Conservation (phyloP, 306 rosid genomes). For the Cicer cuneatum region DNA sequence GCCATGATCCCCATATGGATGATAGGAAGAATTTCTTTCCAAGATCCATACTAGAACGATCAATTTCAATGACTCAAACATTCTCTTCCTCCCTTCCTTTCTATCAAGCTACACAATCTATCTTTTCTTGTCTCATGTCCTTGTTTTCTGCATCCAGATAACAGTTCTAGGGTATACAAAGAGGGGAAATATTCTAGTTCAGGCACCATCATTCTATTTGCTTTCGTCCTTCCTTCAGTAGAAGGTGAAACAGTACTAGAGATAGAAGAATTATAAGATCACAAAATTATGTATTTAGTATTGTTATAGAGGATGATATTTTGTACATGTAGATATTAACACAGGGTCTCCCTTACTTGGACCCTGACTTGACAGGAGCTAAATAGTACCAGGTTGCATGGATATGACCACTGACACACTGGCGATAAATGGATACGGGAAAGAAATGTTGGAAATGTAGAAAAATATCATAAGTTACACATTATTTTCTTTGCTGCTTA, state of each 20-base stretch:
- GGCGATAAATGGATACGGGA: slow-evolving; percentile 1
- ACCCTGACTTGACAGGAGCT: too few relatives aligned
- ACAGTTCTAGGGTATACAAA: too few relatives aligned
- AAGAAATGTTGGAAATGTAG: slow-evolving; percentile 8
- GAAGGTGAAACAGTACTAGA: background rate
- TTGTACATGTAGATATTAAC: too few relatives aligned
- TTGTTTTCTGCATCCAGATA: too few relatives aligned
- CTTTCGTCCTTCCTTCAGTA: background rate
- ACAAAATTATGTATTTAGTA: background rate
- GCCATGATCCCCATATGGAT: background rate
- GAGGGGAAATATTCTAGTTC: background rate
- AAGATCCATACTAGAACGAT: slow-evolving; percentile 11
- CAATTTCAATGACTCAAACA: background rate
- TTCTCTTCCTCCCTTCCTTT: background rate
- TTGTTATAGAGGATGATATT: too few relatives aligned
- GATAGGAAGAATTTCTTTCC: slow-evolving; percentile 4
- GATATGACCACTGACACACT: background rate
- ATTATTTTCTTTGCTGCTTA: slow-evolving; percentile 20
- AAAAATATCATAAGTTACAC: slow-evolving; percentile 7
- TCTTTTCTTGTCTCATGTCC: too few relatives aligned
- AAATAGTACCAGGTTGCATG: too few relatives aligned
- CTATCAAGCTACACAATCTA: too few relatives aligned
- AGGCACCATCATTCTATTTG: slow-evolving; percentile 5
- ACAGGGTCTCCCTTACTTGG: too few relatives aligned
- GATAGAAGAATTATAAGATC: slow-evolving; percentile 13